Evolutionary conservation across 2,329 filamentous ascomycete genomes (phyloP).

Genomic region (Emergomyces pasteurianus): DNA sequence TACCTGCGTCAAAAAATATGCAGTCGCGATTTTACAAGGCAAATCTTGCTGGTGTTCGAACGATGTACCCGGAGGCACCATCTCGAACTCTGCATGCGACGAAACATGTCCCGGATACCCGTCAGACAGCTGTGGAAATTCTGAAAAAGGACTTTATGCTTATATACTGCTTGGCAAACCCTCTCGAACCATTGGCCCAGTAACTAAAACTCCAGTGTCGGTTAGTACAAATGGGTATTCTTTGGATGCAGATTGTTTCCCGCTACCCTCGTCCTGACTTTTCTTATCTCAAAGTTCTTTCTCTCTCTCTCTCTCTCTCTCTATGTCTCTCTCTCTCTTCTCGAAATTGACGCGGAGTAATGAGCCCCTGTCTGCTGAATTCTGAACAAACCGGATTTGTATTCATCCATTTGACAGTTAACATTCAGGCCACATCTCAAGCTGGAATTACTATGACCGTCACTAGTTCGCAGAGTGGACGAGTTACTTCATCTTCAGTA

Average conservation of each 20-base stretch:
- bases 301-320: too few relatives aligned
- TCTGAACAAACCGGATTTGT: not conserved
- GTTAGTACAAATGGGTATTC: slow-evolving; percentile 9
- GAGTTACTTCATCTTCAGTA: slow-evolving; percentile 12
- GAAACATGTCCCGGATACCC: slow-evolving; percentile 36
- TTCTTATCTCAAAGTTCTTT: not conserved
- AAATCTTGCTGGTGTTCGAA: slow-evolving; percentile 40
- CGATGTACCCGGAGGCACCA: slow-evolving; percentile 28
- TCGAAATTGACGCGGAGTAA: not conserved
- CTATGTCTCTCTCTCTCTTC: not conserved
- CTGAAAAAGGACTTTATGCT: slow-evolving; percentile 27
- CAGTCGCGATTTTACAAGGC: slow-evolving; percentile 35
- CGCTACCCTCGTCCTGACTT: not conserved
- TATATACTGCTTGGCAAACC: slow-evolving; percentile 30
- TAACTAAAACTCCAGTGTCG: slow-evolving; percentile 8
- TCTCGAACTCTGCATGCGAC: slow-evolving; percentile 26
- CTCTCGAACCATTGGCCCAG: slow-evolving; percentile 15
- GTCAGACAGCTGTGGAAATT: slow-evolving; percentile 34
- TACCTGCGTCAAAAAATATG: slow-evolving; percentile 31
- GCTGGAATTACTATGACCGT: slow-evolving; percentile 11
- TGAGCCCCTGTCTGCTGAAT: not conserved
- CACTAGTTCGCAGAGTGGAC: slow-evolving; percentile 9
- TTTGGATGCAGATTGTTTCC: not conserved
- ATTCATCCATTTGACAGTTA: slow-evolving; percentile 5
- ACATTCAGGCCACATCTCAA: slow-evolving; percentile 9